Base-by-base conservation (phyloP, 257 asterid species). In the Paulownia fortunei region DNA sequence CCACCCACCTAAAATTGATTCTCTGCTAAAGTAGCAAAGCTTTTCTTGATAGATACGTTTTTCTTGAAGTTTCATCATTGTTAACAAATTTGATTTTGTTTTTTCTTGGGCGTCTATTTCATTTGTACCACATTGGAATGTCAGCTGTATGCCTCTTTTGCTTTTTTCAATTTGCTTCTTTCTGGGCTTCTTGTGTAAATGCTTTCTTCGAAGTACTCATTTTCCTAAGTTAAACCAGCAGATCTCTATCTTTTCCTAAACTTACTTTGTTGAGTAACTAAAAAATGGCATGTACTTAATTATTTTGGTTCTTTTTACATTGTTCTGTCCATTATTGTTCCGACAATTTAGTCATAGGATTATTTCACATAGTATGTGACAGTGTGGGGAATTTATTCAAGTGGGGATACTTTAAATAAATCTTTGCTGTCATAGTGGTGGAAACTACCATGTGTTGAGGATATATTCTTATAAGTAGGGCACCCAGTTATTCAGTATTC, bases 131-230 rank as follows among this genome's bases (percentile, higher is more conserved):
- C n/a, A 60, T 27, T 27, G 42, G 34, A 21, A 56, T 5, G 19
- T 42, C 39, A 41, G 21, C 13, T 56, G 4, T 13, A 21, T 8
- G 16, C 13, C 26, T 66, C 41, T 4, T 69, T 27, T 16, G 6
- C 0, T 10, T 4, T 24, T 2, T 7, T 34, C 7, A 52, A 21
- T 52, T 26, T 30, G 65, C 9, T 56, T 18, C 26, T 58, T 73
- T 32, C 54, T 49, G 72, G 73, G 72, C 24, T 76, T 64, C 55
- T 27, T n/a, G n/a, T 42, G 62, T 36, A 42, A 26, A 24, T 74
- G 62, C 4, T 73, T 60, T 26, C 47, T 61, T n/a, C 47, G 3
- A 56, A 73, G 44, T 39, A 56, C 55, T 27, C 42, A 3, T 51
- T 78, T 44, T 58, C 54, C 7, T 18, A 1, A 19, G 76, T 34